These are phyloP conservation scores for Triticum urartu DNA, from an alignment of 176 grass and related monocot species.

Conservation along the genomic window DNA sequence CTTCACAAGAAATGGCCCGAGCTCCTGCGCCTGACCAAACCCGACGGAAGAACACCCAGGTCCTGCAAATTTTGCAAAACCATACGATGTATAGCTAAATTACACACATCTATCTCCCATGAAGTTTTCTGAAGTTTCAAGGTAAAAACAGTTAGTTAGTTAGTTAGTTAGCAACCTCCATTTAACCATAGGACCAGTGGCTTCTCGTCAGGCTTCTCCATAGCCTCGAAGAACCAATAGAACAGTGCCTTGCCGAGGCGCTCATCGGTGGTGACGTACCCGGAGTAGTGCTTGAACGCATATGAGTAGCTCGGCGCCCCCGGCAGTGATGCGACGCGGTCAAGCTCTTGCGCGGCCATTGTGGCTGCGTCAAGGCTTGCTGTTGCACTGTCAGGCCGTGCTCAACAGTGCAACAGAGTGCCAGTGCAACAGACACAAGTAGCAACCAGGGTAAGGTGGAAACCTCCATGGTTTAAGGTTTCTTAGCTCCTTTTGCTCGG, in stretches of 20 bases:
- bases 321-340: conserved; percentile 39
- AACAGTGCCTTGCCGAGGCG: conserved; percentile 56
- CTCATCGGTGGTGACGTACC: conserved; percentile 49
- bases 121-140: neutral
- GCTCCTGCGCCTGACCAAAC: conserved; percentile 68
- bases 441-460: conserved; percentile 3
- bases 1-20: conserved; percentile 71
- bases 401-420: neutral
- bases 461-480: conserved; percentile 15
- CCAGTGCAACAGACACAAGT: neutral
- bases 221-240: conserved; percentile 72
- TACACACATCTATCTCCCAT: neutral
- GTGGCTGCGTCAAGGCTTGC: conserved; percentile 9
- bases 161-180: conserved; percentile 42
- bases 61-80: conserved; percentile 16
- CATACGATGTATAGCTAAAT: neutral
- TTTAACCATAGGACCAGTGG: conserved; percentile 69
- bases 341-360: conserved; percentile 34
- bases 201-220: conserved; percentile 36
- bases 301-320: conserved; percentile 32
- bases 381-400: neutral
- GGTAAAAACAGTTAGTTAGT: neutral
- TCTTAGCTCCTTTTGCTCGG: neutral
- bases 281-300: conserved; percentile 49
- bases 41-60: conserved; percentile 77